Percentiles rank a stretch among this genome's conserved stretches.
Conservation (phyloP, 1,139 yeast genomes). For the Blastobotrys serpentis region DNA sequence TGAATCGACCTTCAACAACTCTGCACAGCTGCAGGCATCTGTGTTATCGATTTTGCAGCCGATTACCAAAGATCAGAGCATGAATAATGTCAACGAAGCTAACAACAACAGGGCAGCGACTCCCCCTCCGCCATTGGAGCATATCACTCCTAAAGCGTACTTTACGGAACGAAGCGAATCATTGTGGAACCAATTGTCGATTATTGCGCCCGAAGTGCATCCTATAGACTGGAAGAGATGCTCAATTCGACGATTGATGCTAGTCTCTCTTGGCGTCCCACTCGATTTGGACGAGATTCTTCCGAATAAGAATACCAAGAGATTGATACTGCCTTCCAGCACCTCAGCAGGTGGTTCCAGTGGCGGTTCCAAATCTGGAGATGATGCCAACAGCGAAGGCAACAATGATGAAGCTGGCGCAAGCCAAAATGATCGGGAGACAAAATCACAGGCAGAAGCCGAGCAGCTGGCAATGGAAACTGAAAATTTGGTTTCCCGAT, state of each 20-base stretch:
- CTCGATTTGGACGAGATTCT: conserved; percentile 54
- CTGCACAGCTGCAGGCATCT: conserved; percentile 29
- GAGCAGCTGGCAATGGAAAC: conserved; percentile 25
- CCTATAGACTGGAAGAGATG: conserved; percentile 56
- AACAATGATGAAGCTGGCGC: no score
- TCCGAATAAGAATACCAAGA: conserved; percentile 36
- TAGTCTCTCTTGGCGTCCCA: conserved; percentile 59
- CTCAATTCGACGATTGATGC: conserved; percentile 54
- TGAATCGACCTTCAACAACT: conserved; percentile 29
- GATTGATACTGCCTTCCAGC: conserved; percentile 32
- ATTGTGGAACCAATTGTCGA: conserved; percentile 39
- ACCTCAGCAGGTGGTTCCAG: conserved; percentile 1
- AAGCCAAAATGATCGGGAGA: conserved; percentile 8
- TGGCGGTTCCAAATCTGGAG: not conserved
- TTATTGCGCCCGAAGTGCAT: conserved; percentile 26
- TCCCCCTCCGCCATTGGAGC: conserved; percentile 11
- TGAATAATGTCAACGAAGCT: conserved; percentile 5
- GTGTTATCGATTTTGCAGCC: conserved; percentile 22
- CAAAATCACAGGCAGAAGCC: conserved; percentile 12
- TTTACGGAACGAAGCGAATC: conserved; percentile 34
- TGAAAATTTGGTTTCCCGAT: conserved; percentile 26
- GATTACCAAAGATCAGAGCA: conserved; percentile 13
- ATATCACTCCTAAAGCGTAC: conserved; percentile 23
- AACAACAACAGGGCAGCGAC: not conserved
- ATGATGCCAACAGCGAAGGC: not conserved